Conservation (phyloP, 2,329 filamentous ascomycete genomes). For the Fusarium neocosmosporiellum region DNA sequence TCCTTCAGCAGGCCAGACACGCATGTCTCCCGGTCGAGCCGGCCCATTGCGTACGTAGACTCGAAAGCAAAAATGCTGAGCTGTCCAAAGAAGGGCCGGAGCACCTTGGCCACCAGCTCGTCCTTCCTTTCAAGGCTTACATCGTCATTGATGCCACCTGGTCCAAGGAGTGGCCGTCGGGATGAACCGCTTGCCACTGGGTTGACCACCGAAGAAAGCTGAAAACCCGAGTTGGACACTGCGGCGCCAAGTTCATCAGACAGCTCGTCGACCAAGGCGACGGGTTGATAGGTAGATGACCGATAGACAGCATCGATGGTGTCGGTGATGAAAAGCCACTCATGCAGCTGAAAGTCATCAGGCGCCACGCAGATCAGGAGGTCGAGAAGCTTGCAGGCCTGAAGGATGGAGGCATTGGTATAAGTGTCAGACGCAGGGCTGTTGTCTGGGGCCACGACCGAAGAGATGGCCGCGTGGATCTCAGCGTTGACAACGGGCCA, state of each 20-base stretch:
- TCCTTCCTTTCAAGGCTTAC: constrained; percentile 69
- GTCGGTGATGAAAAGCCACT: constrained; percentile 98
- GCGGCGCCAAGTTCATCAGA: constrained; percentile 76
- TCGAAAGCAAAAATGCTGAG: constrained; percentile 95
- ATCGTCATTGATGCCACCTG: constrained; percentile 66
- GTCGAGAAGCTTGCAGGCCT: constrained; percentile 95
- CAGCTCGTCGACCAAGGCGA: constrained; percentile 86
- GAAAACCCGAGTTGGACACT: constrained; percentile 46
- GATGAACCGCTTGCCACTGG: constrained; percentile 50
- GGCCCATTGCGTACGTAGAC: constrained; percentile 86
- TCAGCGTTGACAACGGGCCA: constrained; percentile 94
- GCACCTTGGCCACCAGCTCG: constrained; percentile 78
- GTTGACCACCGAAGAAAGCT: constrained; percentile 52
- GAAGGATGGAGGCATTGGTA: constrained; percentile 80
- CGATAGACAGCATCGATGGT: constrained; percentile 96
- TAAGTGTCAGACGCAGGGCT: constrained; percentile 76
- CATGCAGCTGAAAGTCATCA: constrained; percentile 97
- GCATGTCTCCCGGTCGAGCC: constrained; percentile 73
- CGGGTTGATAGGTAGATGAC: constrained; percentile 73
- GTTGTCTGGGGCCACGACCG: constrained; percentile 75
- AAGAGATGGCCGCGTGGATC: constrained; percentile 81
- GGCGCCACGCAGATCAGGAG: constrained; percentile 86
- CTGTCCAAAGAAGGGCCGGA: constrained; percentile 90
- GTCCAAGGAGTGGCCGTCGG: constrained; percentile 62
- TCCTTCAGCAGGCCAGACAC: constrained; percentile 74